A percentile compares a stretch with the other conserved stretches of the same genome.
Evolutionary conservation across 1,139 yeast species (phyloP).

Genomic region (Yamadazyma atmosphaerica): DNA sequence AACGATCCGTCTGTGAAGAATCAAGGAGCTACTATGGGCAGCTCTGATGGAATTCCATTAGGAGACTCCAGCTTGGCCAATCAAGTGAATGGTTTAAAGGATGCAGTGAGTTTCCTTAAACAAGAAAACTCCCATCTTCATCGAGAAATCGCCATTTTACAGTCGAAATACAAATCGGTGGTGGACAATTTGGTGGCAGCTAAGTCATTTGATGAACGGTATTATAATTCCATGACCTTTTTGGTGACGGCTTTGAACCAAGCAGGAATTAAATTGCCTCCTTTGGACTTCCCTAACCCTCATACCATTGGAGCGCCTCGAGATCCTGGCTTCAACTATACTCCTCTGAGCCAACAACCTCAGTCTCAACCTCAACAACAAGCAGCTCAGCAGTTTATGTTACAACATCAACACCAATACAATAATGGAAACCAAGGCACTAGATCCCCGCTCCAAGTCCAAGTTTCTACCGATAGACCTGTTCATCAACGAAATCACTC

Average conservation of each 20-base stretch:
- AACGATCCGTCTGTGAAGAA: constrained; percentile 4
- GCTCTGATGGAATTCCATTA: not conserved
- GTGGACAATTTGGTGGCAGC: constrained; percentile 59
- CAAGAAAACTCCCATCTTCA: constrained; percentile 41
- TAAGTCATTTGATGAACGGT: constrained; percentile 57
- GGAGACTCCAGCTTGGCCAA: constrained; percentile 5
- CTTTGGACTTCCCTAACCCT: constrained; percentile 56
- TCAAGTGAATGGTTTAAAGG: constrained; percentile 30
- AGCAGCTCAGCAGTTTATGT: not conserved
- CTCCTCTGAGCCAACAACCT: constrained; percentile 2
- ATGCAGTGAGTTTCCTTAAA: constrained; percentile 41
- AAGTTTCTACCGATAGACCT: not conserved
- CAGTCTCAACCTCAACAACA: not conserved
- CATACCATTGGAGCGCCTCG: constrained; percentile 5
- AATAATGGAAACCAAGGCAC: not conserved
- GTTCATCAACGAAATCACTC: constrained; percentile 1
- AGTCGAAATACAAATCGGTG: constrained; percentile 62
- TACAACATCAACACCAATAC: not conserved
- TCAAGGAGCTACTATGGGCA: constrained; percentile 3
- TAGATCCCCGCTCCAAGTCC: not conserved
- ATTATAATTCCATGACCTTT: constrained; percentile 50
- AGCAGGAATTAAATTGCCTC: constrained; percentile 69
- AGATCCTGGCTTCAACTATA: no score
- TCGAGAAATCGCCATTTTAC: constrained; percentile 47
- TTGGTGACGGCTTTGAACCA: constrained; percentile 51